Evolutionary conservation across 148 eudicot species (phyloP).

Genomic region (Rhododendron ovatum): DNA sequence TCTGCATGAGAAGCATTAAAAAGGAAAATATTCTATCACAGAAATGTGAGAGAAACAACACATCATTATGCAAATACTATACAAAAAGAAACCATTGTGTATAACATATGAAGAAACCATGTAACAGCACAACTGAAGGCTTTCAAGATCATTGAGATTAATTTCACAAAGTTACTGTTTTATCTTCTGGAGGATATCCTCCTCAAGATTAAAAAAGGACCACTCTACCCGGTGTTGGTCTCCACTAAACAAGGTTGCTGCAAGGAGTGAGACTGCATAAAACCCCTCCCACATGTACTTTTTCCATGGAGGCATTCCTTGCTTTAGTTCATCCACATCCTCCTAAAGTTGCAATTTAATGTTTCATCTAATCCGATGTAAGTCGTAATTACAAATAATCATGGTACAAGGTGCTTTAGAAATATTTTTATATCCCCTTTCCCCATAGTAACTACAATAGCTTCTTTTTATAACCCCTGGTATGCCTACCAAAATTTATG

Average conservation of each 20-base stretch:
- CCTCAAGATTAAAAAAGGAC: not conserved
- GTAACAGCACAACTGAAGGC: not conserved
- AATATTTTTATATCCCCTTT: not conserved
- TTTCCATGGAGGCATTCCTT: not conserved
- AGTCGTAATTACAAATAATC: too few relatives aligned
- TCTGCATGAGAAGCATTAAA: conserved; percentile 47
- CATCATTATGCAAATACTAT: not conserved
- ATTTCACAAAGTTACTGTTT: not conserved
- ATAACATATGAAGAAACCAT: not conserved
- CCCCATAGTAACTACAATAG: not conserved
- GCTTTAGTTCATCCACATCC: not conserved
- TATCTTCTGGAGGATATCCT: not conserved
- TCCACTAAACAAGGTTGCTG: not conserved
- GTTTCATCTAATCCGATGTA: not conserved
- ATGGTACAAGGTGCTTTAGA: not conserved
- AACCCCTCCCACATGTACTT: not conserved
- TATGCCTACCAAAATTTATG: not conserved
- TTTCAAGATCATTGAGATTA: conserved; percentile 2
- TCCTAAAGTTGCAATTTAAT: not conserved
- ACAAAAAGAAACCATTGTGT: not conserved
- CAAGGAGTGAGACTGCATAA: not conserved
- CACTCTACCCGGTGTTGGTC: not conserved
- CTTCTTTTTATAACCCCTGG: not conserved
- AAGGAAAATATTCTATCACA: not conserved
- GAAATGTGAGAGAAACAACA: not conserved